Evolutionary conservation across 495 filamentous ascomycete genomes (phyloP).

Genomic region (Penicillium soppii): DNA sequence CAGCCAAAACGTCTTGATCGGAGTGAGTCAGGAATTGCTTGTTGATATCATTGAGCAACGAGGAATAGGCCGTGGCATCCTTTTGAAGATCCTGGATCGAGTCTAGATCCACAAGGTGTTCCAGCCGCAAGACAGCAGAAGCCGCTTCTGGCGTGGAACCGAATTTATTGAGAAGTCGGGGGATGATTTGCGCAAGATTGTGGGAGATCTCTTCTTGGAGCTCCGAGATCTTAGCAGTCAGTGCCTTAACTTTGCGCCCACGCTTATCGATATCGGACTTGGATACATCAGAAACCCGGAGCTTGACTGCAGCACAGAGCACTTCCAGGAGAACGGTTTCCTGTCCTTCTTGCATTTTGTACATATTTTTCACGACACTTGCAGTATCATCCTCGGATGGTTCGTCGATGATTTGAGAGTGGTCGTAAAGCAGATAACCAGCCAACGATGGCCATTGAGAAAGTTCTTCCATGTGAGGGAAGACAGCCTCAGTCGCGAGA

Average conservation of each 20-base stretch:
- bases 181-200: constrained; percentile 73
- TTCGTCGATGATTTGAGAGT: constrained; percentile 59
- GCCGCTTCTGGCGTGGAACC: constrained; percentile 85
- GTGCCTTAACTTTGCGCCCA: constrained; percentile 62
- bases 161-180: constrained; percentile 84
- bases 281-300: constrained; percentile 57
- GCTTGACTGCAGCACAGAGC: constrained; percentile 73
- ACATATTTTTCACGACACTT: constrained; percentile 58
- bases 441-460: constrained; percentile 85
- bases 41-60: constrained; percentile 87
- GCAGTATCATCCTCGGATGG: constrained; percentile 52
- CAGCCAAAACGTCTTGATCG: constrained; percentile 78
- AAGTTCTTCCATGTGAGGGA: constrained; percentile 74
- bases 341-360: constrained; percentile 73
- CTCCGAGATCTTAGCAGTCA: constrained; percentile 59
- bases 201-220: constrained; percentile 72
- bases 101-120: constrained; percentile 81
- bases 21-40: constrained; percentile 91
- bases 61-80: constrained; percentile 74
- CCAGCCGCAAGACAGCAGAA: constrained; percentile 80
- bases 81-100: constrained; percentile 88
- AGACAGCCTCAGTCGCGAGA: constrained; percentile 80
- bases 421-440: constrained; percentile 89
- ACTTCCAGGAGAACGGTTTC: constrained; percentile 85
- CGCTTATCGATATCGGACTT: constrained; percentile 57